Base-by-base conservation (phyloP, 495 filamentous ascomycete species). In the Paragyromitra xinjiangensis region DNA sequence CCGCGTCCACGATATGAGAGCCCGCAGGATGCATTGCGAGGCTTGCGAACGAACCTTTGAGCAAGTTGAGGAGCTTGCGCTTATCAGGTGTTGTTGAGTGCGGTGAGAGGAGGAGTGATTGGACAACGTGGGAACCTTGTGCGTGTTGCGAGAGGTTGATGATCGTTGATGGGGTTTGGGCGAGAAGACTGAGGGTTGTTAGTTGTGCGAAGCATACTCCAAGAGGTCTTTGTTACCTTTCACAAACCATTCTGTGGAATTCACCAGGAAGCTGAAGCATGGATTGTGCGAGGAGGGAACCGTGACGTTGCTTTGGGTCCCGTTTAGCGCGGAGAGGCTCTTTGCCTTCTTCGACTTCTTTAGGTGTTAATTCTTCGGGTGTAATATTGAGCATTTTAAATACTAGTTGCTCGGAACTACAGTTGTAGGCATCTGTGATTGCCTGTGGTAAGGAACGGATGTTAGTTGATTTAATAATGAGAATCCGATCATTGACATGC, bases 1-100 rank as follows among this genome's bases (percentile, higher is more conserved):
- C 86, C 22, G 89, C 86, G 83, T 94, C 93, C 12, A 97, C 87
- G 22, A 97, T 88, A 81, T 92, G 92, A 16, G 92, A 94, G 34
- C 92, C 94, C 67, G 90, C 87, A 56, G 87, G 88, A 71, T 93
- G 89, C 37, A 89, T 83, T 0, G 94, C 90, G 44, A 99, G 87
- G 1, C 88, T 86, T 45, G 87, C 86, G 6, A 92, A 83, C 72
- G 90, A 84, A 22, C 88, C 86, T 39, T 85, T 86, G 81, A 93
- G 90, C 12, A 84, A 85, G 69, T 88, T 85, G 48, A 90, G 87
- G 63, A 92, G 83, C 65, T 90, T 88, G 56, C 91, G 90, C 24
- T 72, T 74, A 39, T 82, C 73, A 11, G 80, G 51, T 82, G 82
- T 56, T 82, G 89, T 83, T 86, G 90, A 84, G 84, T 88, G 68